Evolutionary conservation across 306 rosid species (phyloP).

Genomic region (Prunus mira): DNA sequence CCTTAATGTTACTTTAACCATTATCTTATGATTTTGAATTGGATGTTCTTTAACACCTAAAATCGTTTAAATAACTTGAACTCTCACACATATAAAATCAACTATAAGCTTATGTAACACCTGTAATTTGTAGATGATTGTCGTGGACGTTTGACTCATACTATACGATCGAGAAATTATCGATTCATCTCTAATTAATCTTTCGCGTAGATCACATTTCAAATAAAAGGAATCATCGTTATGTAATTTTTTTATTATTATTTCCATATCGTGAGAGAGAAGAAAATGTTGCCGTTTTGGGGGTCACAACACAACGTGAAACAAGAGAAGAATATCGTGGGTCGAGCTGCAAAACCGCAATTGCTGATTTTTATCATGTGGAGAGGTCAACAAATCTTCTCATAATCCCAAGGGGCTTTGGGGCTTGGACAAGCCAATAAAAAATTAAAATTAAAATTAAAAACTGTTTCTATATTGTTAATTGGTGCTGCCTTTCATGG

Average conservation of each 20-base stretch:
- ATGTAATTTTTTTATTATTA: too few species aligned
- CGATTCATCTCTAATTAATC: background rate
- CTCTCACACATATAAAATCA: background rate
- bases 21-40: background rate
- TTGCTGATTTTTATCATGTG: constrained; percentile 5
- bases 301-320: constrained; percentile 16
- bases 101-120: background rate
- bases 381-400: background rate
- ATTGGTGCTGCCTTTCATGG: too few species aligned
- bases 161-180: background rate
- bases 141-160: background rate
- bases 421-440: background rate
- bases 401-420: background rate
- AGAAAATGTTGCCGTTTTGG: constrained; percentile 16
- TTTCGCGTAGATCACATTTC: background rate
- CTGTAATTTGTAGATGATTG: background rate
- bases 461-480: too few species aligned
- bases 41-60: background rate
- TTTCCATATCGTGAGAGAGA: constrained; percentile 33
- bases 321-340: constrained; percentile 20
- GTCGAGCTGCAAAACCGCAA: constrained; percentile 16
- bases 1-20: background rate
- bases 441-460: background rate
- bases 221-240: background rate
- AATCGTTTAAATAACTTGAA: background rate